Percentiles rank a stretch among this genome's conserved stretches.
phyloP scores from a whole-genome alignment of 2,329 filamentous ascomycete genomes.

The Calycina herbarum region DNA sequence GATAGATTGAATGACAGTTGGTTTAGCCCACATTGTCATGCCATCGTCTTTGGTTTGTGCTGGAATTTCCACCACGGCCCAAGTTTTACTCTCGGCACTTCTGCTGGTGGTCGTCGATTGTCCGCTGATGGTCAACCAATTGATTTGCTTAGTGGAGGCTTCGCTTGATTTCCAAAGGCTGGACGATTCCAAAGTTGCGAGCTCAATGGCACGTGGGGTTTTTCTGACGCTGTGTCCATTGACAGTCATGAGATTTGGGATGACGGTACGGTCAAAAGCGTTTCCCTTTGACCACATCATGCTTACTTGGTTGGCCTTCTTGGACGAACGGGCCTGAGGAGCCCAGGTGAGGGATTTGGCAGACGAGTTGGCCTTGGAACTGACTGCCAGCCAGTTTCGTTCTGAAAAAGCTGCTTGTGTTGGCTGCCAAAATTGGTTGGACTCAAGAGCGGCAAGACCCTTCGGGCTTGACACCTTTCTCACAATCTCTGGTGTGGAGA shows the following conservation, averaged over 20 bases:
- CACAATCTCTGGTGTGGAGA: too few relatives aligned
- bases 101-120: not conserved
- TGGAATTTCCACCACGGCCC: not conserved
- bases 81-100: not conserved
- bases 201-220: not conserved
- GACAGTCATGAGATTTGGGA: not conserved
- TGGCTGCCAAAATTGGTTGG: slow-evolving; percentile 7
- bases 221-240: slow-evolving; percentile 8
- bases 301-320: not conserved
- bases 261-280: not conserved
- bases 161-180: slow-evolving; percentile 18
- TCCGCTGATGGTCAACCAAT: not conserved
- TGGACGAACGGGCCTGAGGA: not conserved
- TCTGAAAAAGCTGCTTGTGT: not conserved
- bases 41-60: not conserved
- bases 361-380: not conserved
- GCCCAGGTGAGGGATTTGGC: slow-evolving; percentile 4
- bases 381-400: slow-evolving; percentile 4
- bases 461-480: too few relatives aligned
- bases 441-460: not conserved
- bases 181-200: slow-evolving; percentile 15
- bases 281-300: slow-evolving; percentile 10
- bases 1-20: not conserved
- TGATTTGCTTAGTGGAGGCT: not conserved
- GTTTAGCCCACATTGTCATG: not conserved